A percentile compares a stretch with the other conserved stretches of the same genome.
Evolutionary conservation across 306 rosid genomes (phyloP).

Genomic region (Luffa acutangula): DNA sequence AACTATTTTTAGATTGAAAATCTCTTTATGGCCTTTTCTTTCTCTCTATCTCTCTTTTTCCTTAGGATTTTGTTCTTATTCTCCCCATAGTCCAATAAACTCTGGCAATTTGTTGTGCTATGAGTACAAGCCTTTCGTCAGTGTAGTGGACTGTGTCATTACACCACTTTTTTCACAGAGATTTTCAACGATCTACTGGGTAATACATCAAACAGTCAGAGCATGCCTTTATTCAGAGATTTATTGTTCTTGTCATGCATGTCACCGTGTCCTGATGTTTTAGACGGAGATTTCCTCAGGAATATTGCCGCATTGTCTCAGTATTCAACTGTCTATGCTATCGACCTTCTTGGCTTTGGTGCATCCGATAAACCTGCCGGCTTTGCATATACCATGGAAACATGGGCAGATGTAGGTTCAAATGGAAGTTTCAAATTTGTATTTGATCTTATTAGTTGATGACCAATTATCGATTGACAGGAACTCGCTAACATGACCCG

Average conservation of each 20-base stretch:
- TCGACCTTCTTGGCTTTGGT: slow-evolving; percentile 95
- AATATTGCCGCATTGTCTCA: slow-evolving; percentile 52
- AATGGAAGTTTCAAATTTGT: slow-evolving; percentile 10
- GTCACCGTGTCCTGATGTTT: not conserved
- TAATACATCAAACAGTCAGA: not conserved
- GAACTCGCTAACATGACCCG: not conserved
- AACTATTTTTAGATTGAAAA: not conserved
- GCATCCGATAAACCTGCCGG: slow-evolving; percentile 79
- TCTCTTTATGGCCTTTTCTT: not conserved
- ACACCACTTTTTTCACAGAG: not conserved
- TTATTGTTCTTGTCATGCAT: not conserved
- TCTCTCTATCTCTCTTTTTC: not conserved
- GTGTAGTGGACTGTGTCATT: not conserved
- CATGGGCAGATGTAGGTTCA: slow-evolving; percentile 64
- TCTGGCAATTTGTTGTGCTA: not conserved
- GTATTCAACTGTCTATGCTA: slow-evolving; percentile 63
- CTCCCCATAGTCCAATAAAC: not conserved
- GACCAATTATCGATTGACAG: not conserved
- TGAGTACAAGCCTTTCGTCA: not conserved
- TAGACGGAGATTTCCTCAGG: slow-evolving; percentile 29
- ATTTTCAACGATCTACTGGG: not conserved
- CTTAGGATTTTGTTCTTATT: not conserved
- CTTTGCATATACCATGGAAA: slow-evolving; percentile 80
- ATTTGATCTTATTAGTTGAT: not conserved
- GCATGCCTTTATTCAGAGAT: not conserved